Conservation (phyloP, 1,284 basidiomycete species). For the Phylloboletellus chloephorus region DNA sequence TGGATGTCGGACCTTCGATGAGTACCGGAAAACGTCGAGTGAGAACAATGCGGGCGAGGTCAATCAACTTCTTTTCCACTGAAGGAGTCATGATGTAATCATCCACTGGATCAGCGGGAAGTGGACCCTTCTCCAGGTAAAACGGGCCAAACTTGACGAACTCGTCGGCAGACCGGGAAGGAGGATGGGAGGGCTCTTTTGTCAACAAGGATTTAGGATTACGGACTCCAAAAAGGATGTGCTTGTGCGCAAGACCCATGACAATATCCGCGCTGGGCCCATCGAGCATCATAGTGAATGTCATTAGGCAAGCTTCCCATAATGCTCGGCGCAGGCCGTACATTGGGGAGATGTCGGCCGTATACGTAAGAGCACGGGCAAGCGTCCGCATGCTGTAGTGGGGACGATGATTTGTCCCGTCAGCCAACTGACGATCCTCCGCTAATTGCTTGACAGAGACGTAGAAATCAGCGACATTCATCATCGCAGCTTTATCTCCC, state of each 20-base stretch:
- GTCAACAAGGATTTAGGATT: slow-evolving; percentile 75
- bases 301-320: slow-evolving; percentile 97
- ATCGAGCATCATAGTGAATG: slow-evolving; percentile 95
- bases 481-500: slow-evolving; percentile 83
- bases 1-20: slow-evolving; percentile 97
- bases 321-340: slow-evolving; percentile 85
- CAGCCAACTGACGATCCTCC: slow-evolving; percentile 79
- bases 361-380: slow-evolving; percentile 87
- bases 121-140: slow-evolving; percentile 78
- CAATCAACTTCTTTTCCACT: slow-evolving; percentile 91
- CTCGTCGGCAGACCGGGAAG: slow-evolving; percentile 43
- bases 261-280: slow-evolving; percentile 68
- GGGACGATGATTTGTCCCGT: slow-evolving; percentile 92
- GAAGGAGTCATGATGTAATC: slow-evolving; percentile 96
- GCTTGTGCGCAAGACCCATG: slow-evolving; percentile 64
- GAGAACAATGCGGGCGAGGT: slow-evolving; percentile 87
- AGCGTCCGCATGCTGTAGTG: slow-evolving; percentile 98
- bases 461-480: slow-evolving; percentile 93
- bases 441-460: slow-evolving; percentile 77
- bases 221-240: slow-evolving; percentile 79
- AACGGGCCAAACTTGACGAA: slow-evolving; percentile 89
- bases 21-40: slow-evolving; percentile 91
- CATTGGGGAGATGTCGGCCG: slow-evolving; percentile 71
- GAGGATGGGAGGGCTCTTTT: slow-evolving; percentile 61
- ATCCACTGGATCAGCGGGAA: slow-evolving; percentile 57